Percentiles rank a stretch among this genome's conserved stretches.
phyloP scores from a whole-genome alignment of 495 filamentous ascomycete species.

The Aspergillus panamensis region DNA sequence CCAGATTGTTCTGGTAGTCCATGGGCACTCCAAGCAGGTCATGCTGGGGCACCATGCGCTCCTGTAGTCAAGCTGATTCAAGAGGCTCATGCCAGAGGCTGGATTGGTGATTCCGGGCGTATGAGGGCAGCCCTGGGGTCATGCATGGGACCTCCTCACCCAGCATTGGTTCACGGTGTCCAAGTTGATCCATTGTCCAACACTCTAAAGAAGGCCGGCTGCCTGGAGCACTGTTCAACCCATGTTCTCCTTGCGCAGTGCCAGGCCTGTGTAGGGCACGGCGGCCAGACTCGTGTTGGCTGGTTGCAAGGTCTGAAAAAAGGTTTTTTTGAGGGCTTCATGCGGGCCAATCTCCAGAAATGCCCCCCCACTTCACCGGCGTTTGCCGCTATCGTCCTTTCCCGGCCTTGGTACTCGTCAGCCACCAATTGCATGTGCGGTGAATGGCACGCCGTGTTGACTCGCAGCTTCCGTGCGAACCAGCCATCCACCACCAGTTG shows the following conservation, averaged over 20 bases:
- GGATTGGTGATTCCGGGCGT: slow-evolving; percentile 10
- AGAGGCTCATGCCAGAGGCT: slow-evolving; percentile 19
- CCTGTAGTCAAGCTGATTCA: slow-evolving; percentile 20
- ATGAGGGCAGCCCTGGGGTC: not conserved
- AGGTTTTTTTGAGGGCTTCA: slow-evolving; percentile 27
- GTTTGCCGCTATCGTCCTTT: too few relatives aligned
- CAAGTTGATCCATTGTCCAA: slow-evolving; percentile 26
- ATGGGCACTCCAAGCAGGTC: slow-evolving; percentile 51
- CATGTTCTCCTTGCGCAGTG: slow-evolving; percentile 34
- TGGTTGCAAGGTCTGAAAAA: slow-evolving; percentile 55
- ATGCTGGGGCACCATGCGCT: slow-evolving; percentile 18
- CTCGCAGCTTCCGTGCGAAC: not conserved
- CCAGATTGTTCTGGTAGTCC: slow-evolving; percentile 44
- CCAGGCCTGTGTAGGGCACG: slow-evolving; percentile 33
- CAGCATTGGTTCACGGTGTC: not conserved
- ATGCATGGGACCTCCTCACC: not conserved
- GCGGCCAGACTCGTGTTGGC: slow-evolving; percentile 20
- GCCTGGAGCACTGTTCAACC: slow-evolving; percentile 28
- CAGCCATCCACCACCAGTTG: too few relatives aligned
- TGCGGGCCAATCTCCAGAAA: slow-evolving; percentile 1
- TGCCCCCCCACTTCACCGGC: too few relatives aligned
- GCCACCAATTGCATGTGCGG: slow-evolving; percentile 1
- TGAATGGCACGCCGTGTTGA: slow-evolving; percentile 2
- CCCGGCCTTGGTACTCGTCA: too few relatives aligned
- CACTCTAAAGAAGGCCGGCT: slow-evolving; percentile 38